Percentiles rank a stretch among this genome's conserved stretches.
Evolutionary conservation across 2,329 filamentous ascomycete species (phyloP).

Genomic region (Cyphellophora attinorum): DNA sequence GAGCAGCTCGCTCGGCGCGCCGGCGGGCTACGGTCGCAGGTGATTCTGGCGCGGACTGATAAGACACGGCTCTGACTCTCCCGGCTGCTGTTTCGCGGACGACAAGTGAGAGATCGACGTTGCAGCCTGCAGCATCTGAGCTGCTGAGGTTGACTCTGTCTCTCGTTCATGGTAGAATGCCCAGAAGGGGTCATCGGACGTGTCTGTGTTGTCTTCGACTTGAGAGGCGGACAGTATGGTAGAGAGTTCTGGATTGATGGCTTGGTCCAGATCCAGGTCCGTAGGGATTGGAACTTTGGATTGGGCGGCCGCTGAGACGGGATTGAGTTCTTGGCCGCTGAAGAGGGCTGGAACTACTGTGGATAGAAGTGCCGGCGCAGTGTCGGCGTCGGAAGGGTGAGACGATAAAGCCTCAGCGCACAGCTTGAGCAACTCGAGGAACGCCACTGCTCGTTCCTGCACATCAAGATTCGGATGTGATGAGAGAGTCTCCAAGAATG

Average conservation of each 20-base stretch:
- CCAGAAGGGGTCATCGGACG: slow-evolving; percentile 38
- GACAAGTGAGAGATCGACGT: slow-evolving; percentile 1
- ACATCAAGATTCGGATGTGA: slow-evolving; percentile 84
- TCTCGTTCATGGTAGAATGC: slow-evolving; percentile 31
- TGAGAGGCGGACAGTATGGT: slow-evolving; percentile 50
- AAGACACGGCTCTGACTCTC: slow-evolving; percentile 24
- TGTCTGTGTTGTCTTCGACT: slow-evolving; percentile 26
- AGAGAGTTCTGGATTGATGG: slow-evolving; percentile 68
- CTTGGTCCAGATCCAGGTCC: slow-evolving; percentile 66
- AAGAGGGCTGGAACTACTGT: slow-evolving; percentile 87
- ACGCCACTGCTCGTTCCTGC: slow-evolving; percentile 88
- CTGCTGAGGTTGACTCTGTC: too few species aligned
- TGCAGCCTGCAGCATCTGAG: too few species aligned
- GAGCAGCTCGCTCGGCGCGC: slow-evolving; percentile 66
- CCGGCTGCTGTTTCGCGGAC: slow-evolving; percentile 3
- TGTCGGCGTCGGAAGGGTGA: slow-evolving; percentile 24
- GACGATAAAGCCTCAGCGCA: slow-evolving; percentile 60
- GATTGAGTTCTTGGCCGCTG: slow-evolving; percentile 78
- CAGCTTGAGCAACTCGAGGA: slow-evolving; percentile 78
- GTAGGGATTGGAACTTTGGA: slow-evolving; percentile 72
- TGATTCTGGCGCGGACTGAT: slow-evolving; percentile 49
- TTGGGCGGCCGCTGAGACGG: slow-evolving; percentile 74
- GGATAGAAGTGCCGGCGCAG: slow-evolving; percentile 74
- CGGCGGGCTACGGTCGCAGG: slow-evolving; percentile 64
- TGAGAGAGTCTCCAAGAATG: slow-evolving; percentile 69